Evolutionary conservation across 805 yeast species (phyloP), one percentile per base, ranked within the genome.

Genomic region (Starmera pachycereana): DNA sequence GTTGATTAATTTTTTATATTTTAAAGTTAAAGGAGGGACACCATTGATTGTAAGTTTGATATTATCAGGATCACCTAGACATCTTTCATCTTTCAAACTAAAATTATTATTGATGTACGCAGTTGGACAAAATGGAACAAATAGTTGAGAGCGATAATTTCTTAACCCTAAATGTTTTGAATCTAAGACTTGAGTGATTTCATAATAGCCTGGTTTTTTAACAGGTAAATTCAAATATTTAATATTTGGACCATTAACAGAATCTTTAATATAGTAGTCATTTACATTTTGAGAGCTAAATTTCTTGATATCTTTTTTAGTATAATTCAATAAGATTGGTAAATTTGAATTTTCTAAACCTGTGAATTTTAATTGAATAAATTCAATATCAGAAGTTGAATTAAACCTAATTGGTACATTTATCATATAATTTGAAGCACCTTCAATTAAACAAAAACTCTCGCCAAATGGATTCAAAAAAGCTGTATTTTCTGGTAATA

Each of bases 401-500:
- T 92, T 89, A 49, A 87, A 72, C 47, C 79, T 76, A 12, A 92
- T 66, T 7, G 97, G 96, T 44, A 88, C 65, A 29, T 65, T 58
- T 27, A 71, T 45, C 12, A 57, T 51, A 30, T 56, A 52, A 44
- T 52, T 43, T 13, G 49, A 43, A 14, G 57, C 42, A 38, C 62
- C 56, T 39, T 49, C 40, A 13, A 73, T 72, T 35, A 82, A 48
- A 62, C 98, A 92, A 44, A 71, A 72, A 5, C 74, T 67, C 27
- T 73, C 76, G 37, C 69, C 74, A 49, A 76, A 73, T 3, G 96
- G 96, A 47, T 89, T 87, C 50, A 92, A 62, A 51, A 70, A 67
- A 5, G 94, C 96, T 0, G 94, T 81, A 35, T 94, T 82, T 60
- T 90, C 97, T 0, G 98, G 97, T 30, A 92, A 65, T 45, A 84